phyloP scores from a whole-genome alignment of 2,329 filamentous ascomycete genomes.

The Penicillium sp. region DNA sequence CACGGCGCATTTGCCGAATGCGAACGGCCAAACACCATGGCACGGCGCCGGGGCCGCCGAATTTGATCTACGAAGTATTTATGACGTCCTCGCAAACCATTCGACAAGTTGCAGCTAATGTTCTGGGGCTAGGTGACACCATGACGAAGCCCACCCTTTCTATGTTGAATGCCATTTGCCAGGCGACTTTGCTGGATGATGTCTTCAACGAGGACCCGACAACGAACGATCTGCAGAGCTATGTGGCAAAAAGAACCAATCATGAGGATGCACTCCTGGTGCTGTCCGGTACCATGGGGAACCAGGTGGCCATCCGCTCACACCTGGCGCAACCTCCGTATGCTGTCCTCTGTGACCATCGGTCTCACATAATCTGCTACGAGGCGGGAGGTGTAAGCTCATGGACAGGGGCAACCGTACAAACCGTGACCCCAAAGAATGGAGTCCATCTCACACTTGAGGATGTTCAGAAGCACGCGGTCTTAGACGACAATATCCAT shows the following conservation, averaged over 20 bases:
- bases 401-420: conserved; percentile 65
- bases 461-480: conserved; percentile 62
- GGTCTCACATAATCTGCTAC: conserved; percentile 66
- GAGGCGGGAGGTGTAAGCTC: conserved; percentile 64
- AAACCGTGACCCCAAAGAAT: conserved; percentile 63
- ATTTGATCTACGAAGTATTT: conserved; percentile 51
- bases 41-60: conserved; percentile 48
- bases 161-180: conserved; percentile 74
- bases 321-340: conserved; percentile 76
- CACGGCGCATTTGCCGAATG: conserved; percentile 7
- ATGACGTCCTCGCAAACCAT: background rate
- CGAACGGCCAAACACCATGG: conserved; percentile 26
- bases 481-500: conserved; percentile 64
- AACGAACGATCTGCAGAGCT: conserved; percentile 67
- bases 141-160: conserved; percentile 69
- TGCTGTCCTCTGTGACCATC: conserved; percentile 69
- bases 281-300: conserved; percentile 88
- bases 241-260: conserved; percentile 65
- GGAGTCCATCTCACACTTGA: conserved; percentile 67
- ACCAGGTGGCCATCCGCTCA: conserved; percentile 74
- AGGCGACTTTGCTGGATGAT: conserved; percentile 73
- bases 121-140: conserved; percentile 51
- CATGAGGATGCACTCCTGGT: conserved; percentile 76
- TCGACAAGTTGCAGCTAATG: background rate
- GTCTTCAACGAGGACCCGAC: conserved; percentile 75